phyloP scores from a whole-genome alignment of 2,329 filamentous ascomycete species.

The Rutstroemia sp. region DNA sequence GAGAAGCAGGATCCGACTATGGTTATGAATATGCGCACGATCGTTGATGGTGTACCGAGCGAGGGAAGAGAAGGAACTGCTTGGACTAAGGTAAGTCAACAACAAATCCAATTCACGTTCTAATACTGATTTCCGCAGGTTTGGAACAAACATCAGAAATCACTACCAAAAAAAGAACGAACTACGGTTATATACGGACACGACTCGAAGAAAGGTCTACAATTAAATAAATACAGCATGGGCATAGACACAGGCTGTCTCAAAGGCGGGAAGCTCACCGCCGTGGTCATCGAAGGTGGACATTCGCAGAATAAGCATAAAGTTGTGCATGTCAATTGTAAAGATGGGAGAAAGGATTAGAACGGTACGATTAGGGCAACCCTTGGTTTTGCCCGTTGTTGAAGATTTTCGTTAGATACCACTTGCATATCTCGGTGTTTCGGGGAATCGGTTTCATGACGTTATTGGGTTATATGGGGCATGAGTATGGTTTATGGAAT shows the following conservation, averaged over 20 bases:
- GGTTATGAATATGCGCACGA: slow-evolving; percentile 86
- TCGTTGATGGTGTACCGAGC: slow-evolving; percentile 25
- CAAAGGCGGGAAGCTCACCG: slow-evolving; percentile 66
- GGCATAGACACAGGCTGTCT: slow-evolving; percentile 83
- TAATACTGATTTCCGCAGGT: slow-evolving; percentile 30
- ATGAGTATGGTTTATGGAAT: too few species aligned
- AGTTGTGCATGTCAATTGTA: slow-evolving; percentile 27
- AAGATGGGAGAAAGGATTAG: slow-evolving; percentile 15
- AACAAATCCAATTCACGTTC: background rate
- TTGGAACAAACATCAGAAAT: slow-evolving; percentile 47
- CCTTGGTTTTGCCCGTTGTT: background rate
- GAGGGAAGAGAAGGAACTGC: slow-evolving; percentile 20
- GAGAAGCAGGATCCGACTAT: slow-evolving; percentile 67
- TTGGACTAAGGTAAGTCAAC: slow-evolving; percentile 27
- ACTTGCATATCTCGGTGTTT: background rate
- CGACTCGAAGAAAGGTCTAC: slow-evolving; percentile 66
- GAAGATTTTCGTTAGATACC: background rate
- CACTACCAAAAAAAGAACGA: slow-evolving; percentile 31
- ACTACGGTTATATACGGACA: slow-evolving; percentile 82
- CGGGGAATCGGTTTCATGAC: background rate
- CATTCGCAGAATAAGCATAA: slow-evolving; percentile 29
- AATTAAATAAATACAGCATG: slow-evolving; percentile 62
- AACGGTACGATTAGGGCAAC: background rate
- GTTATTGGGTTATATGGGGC: too few species aligned
- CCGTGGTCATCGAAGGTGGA: slow-evolving; percentile 61